phyloP scores from a whole-genome alignment of 306 rosid genomes.

The Fagus sylvatica region DNA sequence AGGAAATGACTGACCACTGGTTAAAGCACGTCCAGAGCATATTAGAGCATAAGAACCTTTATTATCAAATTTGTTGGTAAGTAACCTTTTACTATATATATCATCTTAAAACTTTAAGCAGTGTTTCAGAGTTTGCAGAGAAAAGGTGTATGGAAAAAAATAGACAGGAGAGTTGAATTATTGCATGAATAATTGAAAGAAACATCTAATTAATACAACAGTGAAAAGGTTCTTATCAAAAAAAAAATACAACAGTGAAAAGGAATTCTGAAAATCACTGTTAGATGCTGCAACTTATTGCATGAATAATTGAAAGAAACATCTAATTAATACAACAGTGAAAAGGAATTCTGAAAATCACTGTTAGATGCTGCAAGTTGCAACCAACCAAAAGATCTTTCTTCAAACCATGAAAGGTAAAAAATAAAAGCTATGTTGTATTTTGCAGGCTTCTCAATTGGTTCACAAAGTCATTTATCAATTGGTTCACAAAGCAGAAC shows the following conservation, averaged over 20 bases:
- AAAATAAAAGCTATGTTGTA: not conserved
- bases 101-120: conserved; percentile 14
- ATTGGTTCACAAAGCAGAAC: not conserved
- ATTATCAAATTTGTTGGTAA: not conserved
- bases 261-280: conserved; percentile 5
- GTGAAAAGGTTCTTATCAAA: too few relatives aligned
- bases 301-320: conserved; percentile 41
- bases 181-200: conserved; percentile 42
- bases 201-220: conserved; percentile 19
- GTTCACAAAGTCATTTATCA: conserved; percentile 6
- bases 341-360: conserved; percentile 20
- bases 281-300: conserved; percentile 22
- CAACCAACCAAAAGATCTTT: conserved; percentile 16
- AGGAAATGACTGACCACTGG: conserved; percentile 36
- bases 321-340: conserved; percentile 16
- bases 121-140: conserved; percentile 20
- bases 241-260: conserved; percentile 25
- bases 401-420: conserved; percentile 16
- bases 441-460: not conserved
- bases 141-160: conserved; percentile 25
- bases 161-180: conserved; percentile 18
- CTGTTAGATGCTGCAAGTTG: conserved; percentile 7
- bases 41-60: conserved; percentile 17
- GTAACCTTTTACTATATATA: too few relatives aligned
- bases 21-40: conserved; percentile 24